A percentile compares a stretch with the other conserved stretches of the same genome.
phyloP scores from a whole-genome alignment of 345 rosid species.

The Hibiscus syriacus region DNA sequence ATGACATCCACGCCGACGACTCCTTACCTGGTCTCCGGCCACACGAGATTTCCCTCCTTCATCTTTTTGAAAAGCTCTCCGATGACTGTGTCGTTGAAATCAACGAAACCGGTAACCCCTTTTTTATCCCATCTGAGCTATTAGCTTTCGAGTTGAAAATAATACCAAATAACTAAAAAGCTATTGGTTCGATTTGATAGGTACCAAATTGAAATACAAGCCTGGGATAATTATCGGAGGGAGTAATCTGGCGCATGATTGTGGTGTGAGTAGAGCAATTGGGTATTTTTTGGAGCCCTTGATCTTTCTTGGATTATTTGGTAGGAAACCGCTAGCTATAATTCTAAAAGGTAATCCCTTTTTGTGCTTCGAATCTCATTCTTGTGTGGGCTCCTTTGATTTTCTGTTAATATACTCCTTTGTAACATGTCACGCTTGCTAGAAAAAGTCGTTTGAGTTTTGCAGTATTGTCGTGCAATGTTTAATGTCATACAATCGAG shows the following conservation, averaged over 20 bases:
- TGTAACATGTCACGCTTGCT: too few species aligned
- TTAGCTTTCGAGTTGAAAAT: background rate
- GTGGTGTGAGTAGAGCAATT: too few species aligned
- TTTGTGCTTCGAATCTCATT: background rate
- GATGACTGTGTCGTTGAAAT: conserved; percentile 64
- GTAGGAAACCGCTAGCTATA: conserved; percentile 54
- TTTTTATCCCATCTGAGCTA: background rate
- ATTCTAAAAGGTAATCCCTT: conserved; percentile 55
- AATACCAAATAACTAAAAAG: too few species aligned
- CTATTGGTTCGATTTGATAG: too few species aligned
- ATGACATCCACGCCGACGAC: conserved; percentile 62
- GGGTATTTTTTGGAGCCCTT: too few species aligned
- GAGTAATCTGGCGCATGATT: conserved; percentile 46
- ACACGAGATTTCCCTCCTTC: conserved; percentile 72
- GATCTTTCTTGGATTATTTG: conserved; percentile 66
- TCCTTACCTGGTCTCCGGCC: conserved; percentile 65
- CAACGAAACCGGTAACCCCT: too few species aligned
- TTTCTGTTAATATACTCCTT: too few species aligned
- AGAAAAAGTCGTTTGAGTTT: too few species aligned
- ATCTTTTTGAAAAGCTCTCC: conserved; percentile 54
- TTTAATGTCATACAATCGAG: too few species aligned
- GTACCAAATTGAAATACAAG: conserved; percentile 31
- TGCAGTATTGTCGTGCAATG: too few species aligned
- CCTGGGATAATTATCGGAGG: conserved; percentile 87
- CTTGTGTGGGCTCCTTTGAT: too few species aligned